phyloP scores from a whole-genome alignment of 148 eudicot species.

The Silene latifolia region DNA sequence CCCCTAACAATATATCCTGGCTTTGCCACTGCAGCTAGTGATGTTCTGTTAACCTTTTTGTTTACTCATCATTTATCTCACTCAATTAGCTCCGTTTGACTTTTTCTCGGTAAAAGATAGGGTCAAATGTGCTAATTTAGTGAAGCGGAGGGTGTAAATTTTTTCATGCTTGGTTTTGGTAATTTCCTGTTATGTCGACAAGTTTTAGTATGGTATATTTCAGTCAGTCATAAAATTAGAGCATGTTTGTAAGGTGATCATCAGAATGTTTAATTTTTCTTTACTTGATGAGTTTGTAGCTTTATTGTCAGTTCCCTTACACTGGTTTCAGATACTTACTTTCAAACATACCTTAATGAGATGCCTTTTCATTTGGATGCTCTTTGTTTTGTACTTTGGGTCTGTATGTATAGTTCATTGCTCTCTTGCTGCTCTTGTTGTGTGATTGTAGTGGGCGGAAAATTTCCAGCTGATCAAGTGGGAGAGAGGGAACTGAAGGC shows the following conservation, averaged over 20 bases:
- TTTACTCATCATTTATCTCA: neutral
- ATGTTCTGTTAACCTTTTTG: neutral
- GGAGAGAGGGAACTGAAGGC: conserved; percentile 39
- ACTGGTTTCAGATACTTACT: neutral
- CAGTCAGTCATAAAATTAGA: neutral
- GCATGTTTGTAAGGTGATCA: neutral
- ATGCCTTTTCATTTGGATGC: neutral
- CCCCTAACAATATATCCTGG: no score
- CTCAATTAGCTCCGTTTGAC: no score
- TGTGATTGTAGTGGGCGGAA: conserved; percentile 53
- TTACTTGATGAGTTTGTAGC: neutral
- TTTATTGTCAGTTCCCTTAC: neutral
- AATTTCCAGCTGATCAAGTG: conserved; percentile 42
- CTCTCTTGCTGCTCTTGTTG: conserved; percentile 7
- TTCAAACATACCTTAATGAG: neutral
- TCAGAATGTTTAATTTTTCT: neutral
- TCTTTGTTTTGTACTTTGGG: neutral
- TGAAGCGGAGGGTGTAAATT: no score
- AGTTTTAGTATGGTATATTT: neutral
- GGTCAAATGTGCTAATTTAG: no score
- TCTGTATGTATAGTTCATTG: neutral
- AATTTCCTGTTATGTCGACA: no score
- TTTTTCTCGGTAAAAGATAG: no score
- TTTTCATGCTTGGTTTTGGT: neutral
- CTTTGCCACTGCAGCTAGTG: no score